phyloP scores from a whole-genome alignment of 106 monocot genomes.

The Phalaenopsis equestris region DNA sequence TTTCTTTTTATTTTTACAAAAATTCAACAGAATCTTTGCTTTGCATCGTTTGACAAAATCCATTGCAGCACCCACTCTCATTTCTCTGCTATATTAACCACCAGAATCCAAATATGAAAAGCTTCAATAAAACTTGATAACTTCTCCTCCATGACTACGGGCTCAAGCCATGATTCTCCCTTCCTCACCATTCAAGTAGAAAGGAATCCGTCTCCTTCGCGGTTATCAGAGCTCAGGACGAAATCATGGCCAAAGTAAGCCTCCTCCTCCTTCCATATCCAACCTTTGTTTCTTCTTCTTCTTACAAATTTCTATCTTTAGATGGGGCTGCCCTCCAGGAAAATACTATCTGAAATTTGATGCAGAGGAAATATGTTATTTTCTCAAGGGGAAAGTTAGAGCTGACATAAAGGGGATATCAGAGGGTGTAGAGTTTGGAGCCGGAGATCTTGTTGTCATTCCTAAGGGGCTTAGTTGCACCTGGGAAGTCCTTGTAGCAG shows the following conservation, averaged over 20 bases:
- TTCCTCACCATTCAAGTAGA: constrained; percentile 40
- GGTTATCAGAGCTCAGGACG: constrained; percentile 39
- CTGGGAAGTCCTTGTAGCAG: constrained; percentile 58
- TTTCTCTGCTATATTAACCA: not conserved
- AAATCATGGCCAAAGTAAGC: constrained; percentile 77
- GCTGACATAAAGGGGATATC: constrained; percentile 40
- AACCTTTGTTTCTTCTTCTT: not conserved
- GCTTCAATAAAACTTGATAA: not conserved
- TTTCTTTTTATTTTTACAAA: not conserved
- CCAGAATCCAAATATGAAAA: not conserved
- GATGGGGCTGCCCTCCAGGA: constrained; percentile 53
- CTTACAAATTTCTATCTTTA: not conserved
- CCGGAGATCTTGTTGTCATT: constrained; percentile 58
- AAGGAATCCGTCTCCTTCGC: constrained; percentile 37
- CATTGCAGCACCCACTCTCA: no score
- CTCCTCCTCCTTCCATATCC: not conserved
- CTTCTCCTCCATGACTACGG: constrained; percentile 26
- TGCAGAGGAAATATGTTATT: constrained; percentile 62
- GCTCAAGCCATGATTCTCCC: constrained; percentile 15
- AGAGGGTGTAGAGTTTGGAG: constrained; percentile 55
- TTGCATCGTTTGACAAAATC: not conserved
- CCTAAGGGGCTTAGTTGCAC: constrained; percentile 70
- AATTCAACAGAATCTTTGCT: not conserved
- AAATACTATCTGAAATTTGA: constrained; percentile 60
- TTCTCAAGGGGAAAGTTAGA: constrained; percentile 50